Conservation (phyloP, 164 flowering plant species). For the Malania oleifera region DNA sequence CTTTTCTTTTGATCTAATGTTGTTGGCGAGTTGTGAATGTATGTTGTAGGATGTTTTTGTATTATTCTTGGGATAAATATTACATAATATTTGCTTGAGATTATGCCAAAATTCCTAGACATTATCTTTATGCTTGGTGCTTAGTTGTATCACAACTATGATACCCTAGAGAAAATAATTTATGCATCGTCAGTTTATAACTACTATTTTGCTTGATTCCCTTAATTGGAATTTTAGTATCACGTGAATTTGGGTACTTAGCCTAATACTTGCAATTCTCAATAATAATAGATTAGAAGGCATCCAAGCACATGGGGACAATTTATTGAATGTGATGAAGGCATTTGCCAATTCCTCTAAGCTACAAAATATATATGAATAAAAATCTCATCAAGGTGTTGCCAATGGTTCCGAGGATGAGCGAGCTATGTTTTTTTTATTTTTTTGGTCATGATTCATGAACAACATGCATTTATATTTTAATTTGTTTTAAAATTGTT, state of each 20-base stretch:
- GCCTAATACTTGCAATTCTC: conserved; percentile 10
- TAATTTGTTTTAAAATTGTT: background rate
- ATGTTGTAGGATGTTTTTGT: conserved; percentile 82
- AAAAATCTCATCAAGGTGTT: conserved; percentile 23
- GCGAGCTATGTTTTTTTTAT: conserved; percentile 77
- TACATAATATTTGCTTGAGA: conserved; percentile 90
- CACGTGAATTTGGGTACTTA: background rate
- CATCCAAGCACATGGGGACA: conserved; percentile 98
- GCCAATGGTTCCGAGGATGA: conserved; percentile 31
- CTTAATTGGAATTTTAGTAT: conserved; percentile 10
- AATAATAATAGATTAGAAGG: conserved; percentile 81
- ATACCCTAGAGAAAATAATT: conserved; percentile 92
- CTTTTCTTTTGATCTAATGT: too few relatives aligned
- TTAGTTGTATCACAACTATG: conserved; percentile 90
- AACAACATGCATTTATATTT: conserved; percentile 13
- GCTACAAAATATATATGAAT: conserved; percentile 44
- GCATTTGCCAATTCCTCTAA: conserved; percentile 70
- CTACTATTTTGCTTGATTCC: conserved; percentile 49
- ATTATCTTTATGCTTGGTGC: conserved; percentile 92
- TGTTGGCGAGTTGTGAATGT: background rate
- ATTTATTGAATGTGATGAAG: conserved; percentile 63
- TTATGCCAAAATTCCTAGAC: conserved; percentile 87
- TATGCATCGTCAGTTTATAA: conserved; percentile 76
- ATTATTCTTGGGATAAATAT: conserved; percentile 91
- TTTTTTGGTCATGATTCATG: conserved; percentile 66